A percentile compares a stretch with the other conserved stretches of the same genome.
These are phyloP conservation scores for Nadsonia starkeyi-henricii DNA, from an alignment of 1,139 yeast genomes.

Conservation along the genomic window DNA sequence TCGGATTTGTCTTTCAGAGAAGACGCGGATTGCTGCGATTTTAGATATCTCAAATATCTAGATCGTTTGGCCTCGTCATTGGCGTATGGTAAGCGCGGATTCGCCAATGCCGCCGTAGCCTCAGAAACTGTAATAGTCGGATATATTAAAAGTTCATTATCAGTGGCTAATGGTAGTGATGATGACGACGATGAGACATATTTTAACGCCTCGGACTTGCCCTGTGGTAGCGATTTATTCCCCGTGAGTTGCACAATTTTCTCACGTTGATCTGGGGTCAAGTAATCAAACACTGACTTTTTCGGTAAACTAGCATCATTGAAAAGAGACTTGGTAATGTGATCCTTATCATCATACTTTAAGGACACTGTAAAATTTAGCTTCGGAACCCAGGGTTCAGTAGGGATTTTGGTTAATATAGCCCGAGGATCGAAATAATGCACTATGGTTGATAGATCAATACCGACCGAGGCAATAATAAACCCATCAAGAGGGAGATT, in stretches of 20 bases:
- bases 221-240: not conserved
- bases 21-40: not conserved
- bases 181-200: too few species aligned
- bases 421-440: not conserved
- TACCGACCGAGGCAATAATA: conserved; percentile 3
- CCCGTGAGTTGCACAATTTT: conserved; percentile 7
- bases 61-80: conserved; percentile 10
- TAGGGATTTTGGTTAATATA: not conserved
- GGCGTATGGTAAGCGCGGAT: conserved; percentile 13
- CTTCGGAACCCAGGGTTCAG: not conserved
- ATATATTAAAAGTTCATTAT: conserved; percentile 9
- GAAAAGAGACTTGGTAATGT: conserved; percentile 4
- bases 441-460: conserved; percentile 1
- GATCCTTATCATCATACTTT: not conserved
- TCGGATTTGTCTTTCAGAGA: too few species aligned
- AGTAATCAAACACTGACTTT: conserved; percentile 14
- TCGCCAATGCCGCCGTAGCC: conserved; percentile 12
- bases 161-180: not conserved
- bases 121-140: conserved; percentile 7
- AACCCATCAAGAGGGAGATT: conserved; percentile 13
- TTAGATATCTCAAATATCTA: conserved; percentile 13
- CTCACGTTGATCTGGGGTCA: conserved; percentile 12
- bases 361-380: not conserved
- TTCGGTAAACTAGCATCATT: conserved; percentile 10
- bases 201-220: conserved; percentile 3